phyloP scores from a whole-genome alignment of 108 stramenopile genomes.

The Conticribra guillardii region DNA sequence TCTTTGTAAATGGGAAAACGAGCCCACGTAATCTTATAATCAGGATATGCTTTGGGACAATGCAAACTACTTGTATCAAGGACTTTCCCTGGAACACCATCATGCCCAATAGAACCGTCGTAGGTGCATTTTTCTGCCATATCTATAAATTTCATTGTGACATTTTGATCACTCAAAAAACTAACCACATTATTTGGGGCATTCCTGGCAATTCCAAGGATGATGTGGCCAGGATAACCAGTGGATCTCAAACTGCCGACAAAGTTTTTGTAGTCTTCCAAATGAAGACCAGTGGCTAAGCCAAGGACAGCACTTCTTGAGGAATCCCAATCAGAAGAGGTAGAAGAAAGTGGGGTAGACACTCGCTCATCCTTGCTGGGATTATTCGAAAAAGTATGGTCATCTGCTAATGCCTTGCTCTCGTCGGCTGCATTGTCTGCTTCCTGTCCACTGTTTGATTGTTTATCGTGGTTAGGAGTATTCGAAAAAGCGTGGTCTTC shows the following conservation, averaged over 20 bases:
- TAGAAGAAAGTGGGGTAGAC: neutral
- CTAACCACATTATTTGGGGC: slow-evolving; percentile 19
- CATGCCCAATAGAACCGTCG: slow-evolving; percentile 13
- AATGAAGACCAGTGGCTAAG: slow-evolving; percentile 53
- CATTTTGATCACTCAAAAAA: slow-evolving; percentile 60
- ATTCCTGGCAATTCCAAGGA: slow-evolving; percentile 57
- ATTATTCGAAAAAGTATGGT: no score
- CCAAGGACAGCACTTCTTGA: slow-evolving; percentile 44
- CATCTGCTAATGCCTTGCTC: no score
- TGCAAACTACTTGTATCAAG: slow-evolving; percentile 7
- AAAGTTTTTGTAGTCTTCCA: slow-evolving; percentile 53
- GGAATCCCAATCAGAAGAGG: slow-evolving; percentile 5
- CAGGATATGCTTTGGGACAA: slow-evolving; percentile 30
- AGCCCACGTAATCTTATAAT: slow-evolving; percentile 70
- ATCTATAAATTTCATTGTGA: slow-evolving; percentile 47
- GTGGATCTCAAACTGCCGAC: slow-evolving; percentile 72
- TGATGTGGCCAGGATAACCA: slow-evolving; percentile 73
- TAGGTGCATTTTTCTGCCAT: slow-evolving; percentile 38
- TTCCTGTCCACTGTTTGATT: no score
- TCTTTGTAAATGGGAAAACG: slow-evolving; percentile 68
- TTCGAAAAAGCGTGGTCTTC: no score
- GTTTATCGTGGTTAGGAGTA: no score
- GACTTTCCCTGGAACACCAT: neutral
- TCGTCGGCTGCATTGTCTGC: no score
- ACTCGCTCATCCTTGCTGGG: no score